Base-by-base conservation (phyloP, 2,329 filamentous ascomycete genomes). In the Epichloe coenophiala region DNA sequence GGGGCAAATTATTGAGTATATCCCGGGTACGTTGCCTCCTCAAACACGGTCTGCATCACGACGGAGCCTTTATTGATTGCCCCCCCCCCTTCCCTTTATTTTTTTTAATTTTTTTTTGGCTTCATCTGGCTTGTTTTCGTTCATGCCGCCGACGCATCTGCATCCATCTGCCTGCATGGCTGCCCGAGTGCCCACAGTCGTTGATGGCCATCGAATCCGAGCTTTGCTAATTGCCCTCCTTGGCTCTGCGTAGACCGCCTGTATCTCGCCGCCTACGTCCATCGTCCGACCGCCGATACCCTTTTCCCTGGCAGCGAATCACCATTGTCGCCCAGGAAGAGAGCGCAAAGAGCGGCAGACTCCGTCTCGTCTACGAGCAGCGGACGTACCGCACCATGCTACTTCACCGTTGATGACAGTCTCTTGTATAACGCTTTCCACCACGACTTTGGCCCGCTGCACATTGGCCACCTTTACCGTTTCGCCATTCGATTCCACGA, bases 391-490 rank as follows among this genome's bases (percentile, higher is more conserved):
- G 71, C 83, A 50, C 93, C 93, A 1, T 90, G 87, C 65, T 98
- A 97, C 72, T 98, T 98, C 69, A 91, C 88, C 47, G 83, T 97
- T 58, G 93, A 98, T 65, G 88, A 95, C 64, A 84, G 76, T 40
- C 81, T 98, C 43, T 77, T 95, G 45, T 98, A 98, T 76, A 98
- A 98, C 68, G 90, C 91, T 35, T 98, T 98, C 70, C 90, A 97
- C 70, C 90, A 94, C 62, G 93, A 98, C 71, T 98, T 98, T 67
- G 93, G 93, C 61, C 93, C 93, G 61, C 75, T 98, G 53, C 93
- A 98, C 72, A 95, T 98, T 59, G 93, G 93, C 27, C 93, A 98
- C 66, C 74, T 98, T 40, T 98, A 97, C 74, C 81, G 93, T 55
- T 98, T 97, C 67, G 91, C 93, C 4, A 86, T 97, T 49, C 84